These are phyloP conservation scores for Cantharellus anzutake DNA, from an alignment of 768 basidiomycete genomes.

Conservation along the genomic window DNA sequence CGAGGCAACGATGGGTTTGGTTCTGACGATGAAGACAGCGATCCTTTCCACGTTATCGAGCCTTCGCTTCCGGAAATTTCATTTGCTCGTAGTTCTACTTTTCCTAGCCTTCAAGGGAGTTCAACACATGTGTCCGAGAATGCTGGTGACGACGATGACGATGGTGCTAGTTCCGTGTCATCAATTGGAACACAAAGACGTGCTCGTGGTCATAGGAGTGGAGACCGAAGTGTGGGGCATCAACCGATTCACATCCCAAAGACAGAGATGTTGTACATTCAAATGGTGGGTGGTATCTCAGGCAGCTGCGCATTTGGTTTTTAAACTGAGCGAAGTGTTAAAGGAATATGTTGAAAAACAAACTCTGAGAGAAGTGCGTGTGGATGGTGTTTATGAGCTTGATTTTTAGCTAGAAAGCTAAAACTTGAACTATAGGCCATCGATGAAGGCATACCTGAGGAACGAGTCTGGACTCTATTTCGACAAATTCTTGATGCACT, in stretches of 20 bases:
- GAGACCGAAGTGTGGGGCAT: too few relatives aligned
- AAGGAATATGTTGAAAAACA: conserved; percentile 85
- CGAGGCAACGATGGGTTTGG: conserved; percentile 1
- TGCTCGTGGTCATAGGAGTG: too few relatives aligned
- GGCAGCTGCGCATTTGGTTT: too few relatives aligned
- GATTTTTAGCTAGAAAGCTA: not conserved
- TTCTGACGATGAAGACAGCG: conserved; percentile 15
- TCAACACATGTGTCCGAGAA: conserved; percentile 14
- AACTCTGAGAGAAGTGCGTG: conserved; percentile 60
- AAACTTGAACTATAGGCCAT: conserved; percentile 31
- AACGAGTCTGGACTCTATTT: conserved; percentile 79
- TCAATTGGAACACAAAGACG: not conserved
- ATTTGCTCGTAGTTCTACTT: conserved; percentile 32
- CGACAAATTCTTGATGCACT: conserved; percentile 80
- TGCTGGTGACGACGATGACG: conserved; percentile 18
- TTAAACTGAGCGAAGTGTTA: not conserved
- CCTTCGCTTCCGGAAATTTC: conserved; percentile 23
- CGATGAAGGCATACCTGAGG: conserved; percentile 62
- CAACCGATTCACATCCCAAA: not conserved
- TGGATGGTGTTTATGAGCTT: conserved; percentile 4
- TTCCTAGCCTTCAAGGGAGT: conserved; percentile 62
- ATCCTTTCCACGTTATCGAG: conserved; percentile 48
- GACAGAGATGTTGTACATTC: conserved; percentile 63
- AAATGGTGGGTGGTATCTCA: conserved; percentile 41
- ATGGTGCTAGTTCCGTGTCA: conserved; percentile 13